These are phyloP conservation scores for Neofusicoccum umdonicola DNA, from an alignment of 2,329 filamentous ascomycete species.

Conservation along the genomic window DNA sequence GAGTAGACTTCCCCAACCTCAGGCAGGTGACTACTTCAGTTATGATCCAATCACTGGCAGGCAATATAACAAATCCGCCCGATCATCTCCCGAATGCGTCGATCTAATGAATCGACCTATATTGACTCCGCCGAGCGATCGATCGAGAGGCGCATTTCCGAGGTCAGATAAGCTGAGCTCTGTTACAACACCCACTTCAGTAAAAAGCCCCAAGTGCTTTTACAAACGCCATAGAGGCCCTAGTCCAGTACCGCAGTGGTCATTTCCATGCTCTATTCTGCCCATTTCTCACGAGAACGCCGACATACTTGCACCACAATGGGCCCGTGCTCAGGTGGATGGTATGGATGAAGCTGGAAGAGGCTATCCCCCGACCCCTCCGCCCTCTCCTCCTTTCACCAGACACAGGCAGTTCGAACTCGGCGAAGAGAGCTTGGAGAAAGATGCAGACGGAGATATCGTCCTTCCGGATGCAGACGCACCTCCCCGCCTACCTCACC, in stretches of 20 bases:
- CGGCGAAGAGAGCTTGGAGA: background rate
- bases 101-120: background rate
- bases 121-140: background rate
- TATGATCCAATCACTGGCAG: background rate
- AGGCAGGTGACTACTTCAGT: background rate
- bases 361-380: background rate
- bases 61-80: background rate
- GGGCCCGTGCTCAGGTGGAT: background rate
- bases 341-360: constrained; percentile 5
- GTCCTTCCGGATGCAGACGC: constrained; percentile 10
- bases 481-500: background rate
- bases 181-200: background rate
- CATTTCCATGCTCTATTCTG: background rate
- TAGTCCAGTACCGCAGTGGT: background rate
- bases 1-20: background rate
- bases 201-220: background rate
- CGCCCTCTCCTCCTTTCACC: background rate
- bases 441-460: constrained; percentile 9
- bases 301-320: background rate
- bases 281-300: background rate
- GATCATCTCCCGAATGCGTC: background rate
- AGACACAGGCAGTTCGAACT: background rate
- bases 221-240: too few species aligned
- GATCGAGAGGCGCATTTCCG: background rate
- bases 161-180: background rate